Percentiles rank a stretch among this genome's conserved stretches.
phyloP scores from a whole-genome alignment of 495 filamentous ascomycete species.

The Aspergillus cavernicola region DNA sequence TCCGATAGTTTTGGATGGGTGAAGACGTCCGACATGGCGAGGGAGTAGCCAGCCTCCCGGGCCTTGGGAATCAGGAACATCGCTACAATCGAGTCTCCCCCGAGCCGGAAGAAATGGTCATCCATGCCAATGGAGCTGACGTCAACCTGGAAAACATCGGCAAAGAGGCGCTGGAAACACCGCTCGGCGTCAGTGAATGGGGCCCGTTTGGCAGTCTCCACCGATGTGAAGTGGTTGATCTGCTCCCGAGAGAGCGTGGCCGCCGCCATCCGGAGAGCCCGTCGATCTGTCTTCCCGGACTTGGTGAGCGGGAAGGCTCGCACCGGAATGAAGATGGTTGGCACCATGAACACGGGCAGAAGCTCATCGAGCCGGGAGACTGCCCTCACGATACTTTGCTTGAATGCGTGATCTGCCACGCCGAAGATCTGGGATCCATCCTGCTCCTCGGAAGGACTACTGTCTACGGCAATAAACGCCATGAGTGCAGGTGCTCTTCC shows the following conservation, averaged over 20 bases:
- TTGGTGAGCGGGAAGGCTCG: neutral
- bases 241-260: neutral
- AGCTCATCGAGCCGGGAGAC: no score
- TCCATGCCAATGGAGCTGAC: neutral
- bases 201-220: neutral
- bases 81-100: constrained; percentile 4
- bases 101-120: constrained; percentile 7
- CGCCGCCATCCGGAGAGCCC: neutral
- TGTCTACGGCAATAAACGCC: neutral
- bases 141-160: neutral
- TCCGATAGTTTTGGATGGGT: neutral
- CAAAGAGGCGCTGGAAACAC: neutral
- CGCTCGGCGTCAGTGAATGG: no score
- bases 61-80: neutral
- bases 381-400: no score
- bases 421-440: no score
- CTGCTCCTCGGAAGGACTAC: no score
- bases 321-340: neutral
- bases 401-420: no score
- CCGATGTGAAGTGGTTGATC: neutral
- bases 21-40: constrained; percentile 1
- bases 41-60: neutral
- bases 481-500: neutral
- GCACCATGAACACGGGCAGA: neutral
- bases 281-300: neutral